Conservation (phyloP, 148 eudicot species). For the Camellia sinensis region DNA sequence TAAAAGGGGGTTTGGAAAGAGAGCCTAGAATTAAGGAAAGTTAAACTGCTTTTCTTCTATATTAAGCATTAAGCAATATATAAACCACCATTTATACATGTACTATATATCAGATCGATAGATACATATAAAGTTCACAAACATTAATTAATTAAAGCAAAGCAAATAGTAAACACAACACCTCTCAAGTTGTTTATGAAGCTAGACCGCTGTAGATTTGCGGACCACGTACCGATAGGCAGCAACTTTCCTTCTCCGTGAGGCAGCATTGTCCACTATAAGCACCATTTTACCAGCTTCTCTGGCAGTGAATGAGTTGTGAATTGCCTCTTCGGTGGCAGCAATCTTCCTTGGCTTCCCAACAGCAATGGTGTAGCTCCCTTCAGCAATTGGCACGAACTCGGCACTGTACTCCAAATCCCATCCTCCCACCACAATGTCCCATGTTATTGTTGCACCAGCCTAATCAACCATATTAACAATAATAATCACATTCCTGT, state of each 20-base stretch:
- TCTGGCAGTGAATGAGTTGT: conserved; percentile 60
- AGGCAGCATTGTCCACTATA: conserved; percentile 75
- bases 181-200: background rate
- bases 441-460: conserved; percentile 90
- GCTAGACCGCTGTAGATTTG: conserved; percentile 32
- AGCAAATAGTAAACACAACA: background rate
- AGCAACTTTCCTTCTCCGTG: conserved; percentile 74
- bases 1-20: no score
- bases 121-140: background rate
- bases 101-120: no score
- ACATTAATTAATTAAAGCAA: background rate
- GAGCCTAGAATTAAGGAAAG: background rate
- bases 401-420: conserved; percentile 84
- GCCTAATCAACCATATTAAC: conserved; percentile 33
- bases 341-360: conserved; percentile 57
- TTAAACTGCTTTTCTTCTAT: background rate
- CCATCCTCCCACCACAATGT: conserved; percentile 96
- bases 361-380: conserved; percentile 71
- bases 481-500: background rate
- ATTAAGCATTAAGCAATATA: background rate
- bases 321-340: conserved; percentile 55
- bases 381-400: conserved; percentile 65
- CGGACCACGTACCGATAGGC: conserved; percentile 78
- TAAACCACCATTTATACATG: background rate
- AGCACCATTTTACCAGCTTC: conserved; percentile 81